These are phyloP conservation scores for Adansonia digitata DNA, from an alignment of 345 rosid genomes.

Conservation along the genomic window DNA sequence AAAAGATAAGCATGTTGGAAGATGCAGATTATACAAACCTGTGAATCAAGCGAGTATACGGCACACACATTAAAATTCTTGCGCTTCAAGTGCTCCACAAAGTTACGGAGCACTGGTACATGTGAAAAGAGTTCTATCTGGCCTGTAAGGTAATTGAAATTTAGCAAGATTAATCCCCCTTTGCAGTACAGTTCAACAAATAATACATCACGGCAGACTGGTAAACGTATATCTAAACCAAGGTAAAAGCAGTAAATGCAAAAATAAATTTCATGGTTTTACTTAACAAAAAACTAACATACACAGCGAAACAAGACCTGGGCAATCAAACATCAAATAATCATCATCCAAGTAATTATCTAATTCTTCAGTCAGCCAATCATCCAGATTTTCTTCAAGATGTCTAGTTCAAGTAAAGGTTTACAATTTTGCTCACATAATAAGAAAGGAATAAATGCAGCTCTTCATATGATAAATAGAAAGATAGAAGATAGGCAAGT, in stretches of 20 bases:
- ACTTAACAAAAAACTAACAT: not conserved
- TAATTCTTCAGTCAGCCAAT: slow-evolving; percentile 81
- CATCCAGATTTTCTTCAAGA: slow-evolving; percentile 77
- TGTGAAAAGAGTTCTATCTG: slow-evolving; percentile 90
- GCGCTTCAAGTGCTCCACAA: slow-evolving; percentile 80
- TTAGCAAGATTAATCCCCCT: not conserved
- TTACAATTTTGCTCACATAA: not conserved
- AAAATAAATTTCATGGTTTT: not conserved
- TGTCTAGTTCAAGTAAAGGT: slow-evolving; percentile 63
- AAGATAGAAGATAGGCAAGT: not conserved
- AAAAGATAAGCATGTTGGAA: not conserved
- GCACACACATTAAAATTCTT: slow-evolving; percentile 80
- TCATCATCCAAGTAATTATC: slow-evolving; percentile 86
- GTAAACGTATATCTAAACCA: not conserved
- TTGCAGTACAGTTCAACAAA: not conserved
- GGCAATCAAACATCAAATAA: slow-evolving; percentile 85
- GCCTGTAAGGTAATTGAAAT: slow-evolving; percentile 36
- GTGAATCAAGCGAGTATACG: slow-evolving; percentile 87
- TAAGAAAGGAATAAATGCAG: not conserved
- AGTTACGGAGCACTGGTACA: slow-evolving; percentile 81
- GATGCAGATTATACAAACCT: slow-evolving; percentile 43
- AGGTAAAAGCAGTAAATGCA: not conserved
- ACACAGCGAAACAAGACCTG: slow-evolving; percentile 43
- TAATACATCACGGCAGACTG: not conserved
- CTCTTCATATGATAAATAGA: not conserved